Evolutionary conservation across 345 rosid species (phyloP).

Genomic region (Trapa bicornis): DNA sequence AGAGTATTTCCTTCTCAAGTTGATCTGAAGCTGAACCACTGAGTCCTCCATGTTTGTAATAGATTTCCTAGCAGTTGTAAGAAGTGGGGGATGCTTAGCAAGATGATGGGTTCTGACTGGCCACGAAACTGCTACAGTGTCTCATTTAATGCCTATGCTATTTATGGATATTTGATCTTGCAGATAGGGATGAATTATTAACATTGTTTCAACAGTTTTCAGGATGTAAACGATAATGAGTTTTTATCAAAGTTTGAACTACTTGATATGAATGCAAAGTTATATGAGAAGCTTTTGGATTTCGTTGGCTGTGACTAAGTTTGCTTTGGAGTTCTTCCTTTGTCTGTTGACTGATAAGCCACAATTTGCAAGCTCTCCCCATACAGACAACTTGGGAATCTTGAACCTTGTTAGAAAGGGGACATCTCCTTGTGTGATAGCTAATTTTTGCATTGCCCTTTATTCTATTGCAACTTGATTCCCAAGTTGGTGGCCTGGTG

Average conservation of each 20-base stretch:
- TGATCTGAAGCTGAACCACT: conserved; percentile 42
- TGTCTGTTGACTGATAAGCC: too few species aligned
- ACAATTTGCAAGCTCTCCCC: too few species aligned
- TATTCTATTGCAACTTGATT: background rate
- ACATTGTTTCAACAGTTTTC: background rate
- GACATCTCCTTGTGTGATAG: background rate
- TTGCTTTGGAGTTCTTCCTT: too few species aligned
- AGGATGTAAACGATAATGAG: too few species aligned
- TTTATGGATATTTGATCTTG: background rate
- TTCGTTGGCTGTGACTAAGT: too few species aligned
- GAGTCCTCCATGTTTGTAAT: conserved; percentile 6
- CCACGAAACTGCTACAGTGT: background rate
- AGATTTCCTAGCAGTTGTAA: background rate
- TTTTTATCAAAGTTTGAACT: too few species aligned
- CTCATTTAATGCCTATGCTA: background rate
- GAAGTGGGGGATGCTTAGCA: background rate
- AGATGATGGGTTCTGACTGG: background rate
- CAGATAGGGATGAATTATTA: background rate
- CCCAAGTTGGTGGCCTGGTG: background rate
- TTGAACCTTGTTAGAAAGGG: background rate
- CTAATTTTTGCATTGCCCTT: background rate
- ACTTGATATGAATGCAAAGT: background rate
- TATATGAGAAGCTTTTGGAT: too few species aligned
- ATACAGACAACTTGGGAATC: background rate
- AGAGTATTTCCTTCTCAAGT: conserved; percentile 28